These are phyloP conservation scores for Monosporozyma yasuniensis DNA, from an alignment of 805 yeast genomes.

Conservation along the genomic window DNA sequence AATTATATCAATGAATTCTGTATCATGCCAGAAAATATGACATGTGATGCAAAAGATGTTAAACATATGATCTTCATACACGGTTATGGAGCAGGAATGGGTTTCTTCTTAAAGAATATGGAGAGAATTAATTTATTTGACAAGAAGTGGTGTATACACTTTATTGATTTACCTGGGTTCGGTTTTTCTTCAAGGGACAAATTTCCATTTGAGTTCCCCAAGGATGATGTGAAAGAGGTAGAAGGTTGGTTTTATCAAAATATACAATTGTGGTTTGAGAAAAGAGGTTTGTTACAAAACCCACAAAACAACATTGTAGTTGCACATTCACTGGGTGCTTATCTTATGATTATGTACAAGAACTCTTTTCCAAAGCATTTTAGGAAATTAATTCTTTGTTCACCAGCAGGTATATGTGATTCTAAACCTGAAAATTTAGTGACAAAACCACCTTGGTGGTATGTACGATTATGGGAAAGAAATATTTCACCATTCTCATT, in stretches of 20 bases:
- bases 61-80: constrained; percentile 59
- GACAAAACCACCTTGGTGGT: constrained; percentile 60
- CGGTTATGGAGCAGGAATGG: constrained; percentile 94
- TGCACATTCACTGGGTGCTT: constrained; percentile 95
- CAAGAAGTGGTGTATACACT: constrained; percentile 65
- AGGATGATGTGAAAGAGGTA: constrained; percentile 18
- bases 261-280: constrained; percentile 35
- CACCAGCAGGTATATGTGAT: constrained; percentile 73
- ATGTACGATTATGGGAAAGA: constrained; percentile 71
- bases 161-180: constrained; percentile 82
- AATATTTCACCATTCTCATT: constrained; percentile 79
- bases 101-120: constrained; percentile 70
- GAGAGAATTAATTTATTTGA: constrained; percentile 38
- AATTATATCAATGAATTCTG: constrained; percentile 1
- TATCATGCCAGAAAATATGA: not conserved
- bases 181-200: constrained; percentile 81
- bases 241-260: constrained; percentile 43
- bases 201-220: constrained; percentile 37
- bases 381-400: constrained; percentile 61
- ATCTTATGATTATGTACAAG: constrained; percentile 61
- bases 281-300: constrained; percentile 14
- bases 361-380: constrained; percentile 52
- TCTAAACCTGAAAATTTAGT: constrained; percentile 28
- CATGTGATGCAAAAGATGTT: not conserved
- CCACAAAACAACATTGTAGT: constrained; percentile 42